Evolutionary conservation across 2,329 filamentous ascomycete genomes (phyloP).

Genomic region (Hirsutella minnesotensis): DNA sequence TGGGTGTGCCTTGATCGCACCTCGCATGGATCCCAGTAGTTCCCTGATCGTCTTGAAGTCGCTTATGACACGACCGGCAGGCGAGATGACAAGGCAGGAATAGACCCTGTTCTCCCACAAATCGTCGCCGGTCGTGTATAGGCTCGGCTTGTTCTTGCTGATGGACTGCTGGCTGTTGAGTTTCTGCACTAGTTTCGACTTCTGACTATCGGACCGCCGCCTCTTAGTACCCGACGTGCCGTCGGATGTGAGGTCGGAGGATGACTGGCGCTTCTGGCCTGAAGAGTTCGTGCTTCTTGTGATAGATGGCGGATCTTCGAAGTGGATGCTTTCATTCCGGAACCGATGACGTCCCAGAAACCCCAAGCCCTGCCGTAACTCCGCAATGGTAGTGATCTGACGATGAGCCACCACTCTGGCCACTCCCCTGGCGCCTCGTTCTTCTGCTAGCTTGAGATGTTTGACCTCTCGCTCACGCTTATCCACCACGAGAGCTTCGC

Average conservation of each 20-base stretch:
- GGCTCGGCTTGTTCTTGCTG: no score
- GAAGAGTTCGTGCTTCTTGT: background rate
- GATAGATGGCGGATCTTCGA: slow-evolving; percentile 1
- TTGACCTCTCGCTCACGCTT: slow-evolving; percentile 5
- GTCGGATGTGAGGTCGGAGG: slow-evolving; percentile 3
- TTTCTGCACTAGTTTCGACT: no score
- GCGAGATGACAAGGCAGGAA: slow-evolving; percentile 6
- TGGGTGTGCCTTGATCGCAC: slow-evolving; percentile 23
- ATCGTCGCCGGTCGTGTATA: slow-evolving; percentile 5
- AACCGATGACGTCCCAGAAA: slow-evolving; percentile 3
- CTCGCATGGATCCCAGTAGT: slow-evolving; percentile 19
- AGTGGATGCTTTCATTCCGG: no score
- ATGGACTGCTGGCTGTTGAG: no score
- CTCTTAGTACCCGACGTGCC: slow-evolving; percentile 5
- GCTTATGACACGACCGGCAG: slow-evolving; percentile 7
- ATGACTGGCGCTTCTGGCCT: slow-evolving; percentile 3
- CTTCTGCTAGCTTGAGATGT: slow-evolving; percentile 7
- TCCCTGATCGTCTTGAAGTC: slow-evolving; percentile 16
- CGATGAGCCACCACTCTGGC: slow-evolving; percentile 6
- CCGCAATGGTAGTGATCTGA: slow-evolving; percentile 6
- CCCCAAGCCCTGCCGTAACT: slow-evolving; percentile 6
- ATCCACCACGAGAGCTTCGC: slow-evolving; percentile 9
- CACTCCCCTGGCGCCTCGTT: slow-evolving; percentile 8
- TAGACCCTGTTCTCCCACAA: no score
- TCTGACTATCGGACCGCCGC: slow-evolving; percentile 4